Conservation (phyloP, 176 grass and related monocot species). For the Musa schizocarpa region DNA sequence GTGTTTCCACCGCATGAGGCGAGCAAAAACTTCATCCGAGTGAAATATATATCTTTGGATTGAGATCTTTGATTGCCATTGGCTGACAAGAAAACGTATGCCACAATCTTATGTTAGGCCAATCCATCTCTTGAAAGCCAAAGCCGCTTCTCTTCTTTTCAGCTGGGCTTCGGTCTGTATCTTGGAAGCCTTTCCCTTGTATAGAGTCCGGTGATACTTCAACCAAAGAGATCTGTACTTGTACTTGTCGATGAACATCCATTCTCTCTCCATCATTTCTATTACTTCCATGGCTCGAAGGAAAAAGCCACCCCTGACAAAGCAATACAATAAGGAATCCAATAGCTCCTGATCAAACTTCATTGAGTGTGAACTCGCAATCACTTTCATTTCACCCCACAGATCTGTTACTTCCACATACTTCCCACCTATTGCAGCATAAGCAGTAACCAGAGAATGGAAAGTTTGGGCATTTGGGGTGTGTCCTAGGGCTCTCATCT, state of each 20-base stretch:
- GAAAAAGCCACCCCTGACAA: conserved; percentile 90
- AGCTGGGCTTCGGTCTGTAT: conserved; percentile 80
- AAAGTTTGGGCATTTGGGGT: conserved; percentile 63
- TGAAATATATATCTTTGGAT: too few relatives aligned
- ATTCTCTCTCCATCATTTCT: conserved; percentile 66
- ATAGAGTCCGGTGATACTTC: conserved; percentile 79
- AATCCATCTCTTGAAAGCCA: conserved; percentile 83
- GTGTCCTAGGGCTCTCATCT: conserved; percentile 68
- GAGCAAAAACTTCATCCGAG: too few relatives aligned
- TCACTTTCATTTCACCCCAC: conserved; percentile 92
- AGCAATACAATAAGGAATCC: conserved; percentile 88
- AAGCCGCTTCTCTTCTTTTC: conserved; percentile 74
- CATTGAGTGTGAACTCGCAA: conserved; percentile 47
- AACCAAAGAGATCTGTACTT: conserved; percentile 91
- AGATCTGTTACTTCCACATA: conserved; percentile 77
- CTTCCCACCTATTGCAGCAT: conserved; percentile 79
- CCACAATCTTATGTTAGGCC: conserved; percentile 40
- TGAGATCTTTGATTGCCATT: background rate
- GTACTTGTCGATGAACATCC: conserved; percentile 89
- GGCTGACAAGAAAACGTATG: background rate
- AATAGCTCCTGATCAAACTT: conserved; percentile 80
- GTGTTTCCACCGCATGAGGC: too few relatives aligned
- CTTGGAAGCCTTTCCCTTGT: conserved; percentile 68
- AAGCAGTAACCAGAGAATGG: conserved; percentile 67
- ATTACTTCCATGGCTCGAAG: conserved; percentile 88